Evolutionary conservation across 108 stramenopile species (phyloP).

Genomic region (Fistulifera pelliculosa): DNA sequence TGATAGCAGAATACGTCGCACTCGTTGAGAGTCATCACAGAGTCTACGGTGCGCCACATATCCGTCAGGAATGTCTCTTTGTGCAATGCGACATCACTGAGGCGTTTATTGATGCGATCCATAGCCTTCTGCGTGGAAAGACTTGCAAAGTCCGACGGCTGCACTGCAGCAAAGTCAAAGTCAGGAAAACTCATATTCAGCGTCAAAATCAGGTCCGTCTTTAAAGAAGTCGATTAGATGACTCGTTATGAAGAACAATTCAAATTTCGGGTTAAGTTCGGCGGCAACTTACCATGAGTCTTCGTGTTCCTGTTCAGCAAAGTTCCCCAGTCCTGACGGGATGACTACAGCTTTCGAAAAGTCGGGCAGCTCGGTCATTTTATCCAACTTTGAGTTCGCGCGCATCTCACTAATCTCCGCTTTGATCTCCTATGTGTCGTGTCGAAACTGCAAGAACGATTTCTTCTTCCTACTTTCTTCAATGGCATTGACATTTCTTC

Average conservation of each 20-base stretch:
- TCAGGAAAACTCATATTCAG: conserved; percentile 90
- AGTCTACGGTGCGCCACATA: conserved; percentile 67
- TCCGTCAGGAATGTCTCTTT: conserved; percentile 35
- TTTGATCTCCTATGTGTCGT: conserved; percentile 7
- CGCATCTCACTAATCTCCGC: too few species aligned
- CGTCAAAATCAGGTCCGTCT: conserved; percentile 89
- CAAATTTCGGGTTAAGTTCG: too few species aligned
- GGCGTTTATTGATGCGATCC: conserved; percentile 48
- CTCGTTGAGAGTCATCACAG: conserved; percentile 62
- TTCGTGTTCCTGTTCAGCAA: conserved; percentile 65
- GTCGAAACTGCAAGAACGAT: conserved; percentile 37
- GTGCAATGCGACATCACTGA: conserved; percentile 33
- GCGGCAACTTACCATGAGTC: conserved; percentile 9
- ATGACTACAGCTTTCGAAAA: too few species aligned
- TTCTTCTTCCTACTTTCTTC: too few species aligned
- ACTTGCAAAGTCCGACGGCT: conserved; percentile 70
- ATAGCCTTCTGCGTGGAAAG: conserved; percentile 41
- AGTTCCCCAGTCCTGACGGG: conserved; percentile 33
- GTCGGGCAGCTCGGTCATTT: too few species aligned
- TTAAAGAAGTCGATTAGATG: conserved; percentile 18
- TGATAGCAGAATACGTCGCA: conserved; percentile 83
- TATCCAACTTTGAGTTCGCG: too few species aligned
- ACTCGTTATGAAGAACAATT: not conserved
- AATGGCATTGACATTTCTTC: conserved; percentile 3
- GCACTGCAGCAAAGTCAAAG: conserved; percentile 81